Evolutionary conservation across 2,329 filamentous ascomycete genomes (phyloP).

Genomic region (Metarhizium humberi): DNA sequence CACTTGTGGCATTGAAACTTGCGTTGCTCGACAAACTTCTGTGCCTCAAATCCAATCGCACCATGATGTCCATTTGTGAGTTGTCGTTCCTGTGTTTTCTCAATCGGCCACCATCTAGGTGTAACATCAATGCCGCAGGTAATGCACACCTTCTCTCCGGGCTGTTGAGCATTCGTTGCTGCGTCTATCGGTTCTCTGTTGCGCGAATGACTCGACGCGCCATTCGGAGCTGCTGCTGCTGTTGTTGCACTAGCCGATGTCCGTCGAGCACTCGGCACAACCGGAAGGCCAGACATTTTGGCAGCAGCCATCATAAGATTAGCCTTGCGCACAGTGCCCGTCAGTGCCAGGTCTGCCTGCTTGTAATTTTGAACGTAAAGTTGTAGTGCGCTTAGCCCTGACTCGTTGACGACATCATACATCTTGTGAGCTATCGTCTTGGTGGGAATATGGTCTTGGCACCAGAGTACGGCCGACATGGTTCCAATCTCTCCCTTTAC

Average conservation of each 20-base stretch:
- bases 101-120: slow-evolving; percentile 62
- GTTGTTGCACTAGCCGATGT: slow-evolving; percentile 30
- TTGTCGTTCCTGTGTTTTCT: slow-evolving; percentile 40
- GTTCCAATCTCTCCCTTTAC: slow-evolving; percentile 72
- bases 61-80: slow-evolving; percentile 43
- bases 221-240: slow-evolving; percentile 9
- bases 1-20: slow-evolving; percentile 72
- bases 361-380: slow-evolving; percentile 86
- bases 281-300: slow-evolving; percentile 36
- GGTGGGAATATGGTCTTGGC: slow-evolving; percentile 71
- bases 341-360: slow-evolving; percentile 83
- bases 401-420: slow-evolving; percentile 62
- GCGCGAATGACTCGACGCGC: slow-evolving; percentile 10
- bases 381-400: slow-evolving; percentile 72
- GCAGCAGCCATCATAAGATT: slow-evolving; percentile 61
- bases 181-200: slow-evolving; percentile 18
- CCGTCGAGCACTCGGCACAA: slow-evolving; percentile 35
- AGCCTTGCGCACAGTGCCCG: slow-evolving; percentile 87
- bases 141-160: slow-evolving; percentile 47
- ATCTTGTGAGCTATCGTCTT: slow-evolving; percentile 70
- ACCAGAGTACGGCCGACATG: slow-evolving; percentile 85
- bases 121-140: slow-evolving; percentile 62
- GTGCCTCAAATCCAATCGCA: slow-evolving; percentile 43
- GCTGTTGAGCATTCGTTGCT: slow-evolving; percentile 21
- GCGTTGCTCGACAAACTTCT: slow-evolving; percentile 49